These are phyloP conservation scores for Fraxinus ornus DNA, from an alignment of 305 asterid genomes.

Conservation along the genomic window DNA sequence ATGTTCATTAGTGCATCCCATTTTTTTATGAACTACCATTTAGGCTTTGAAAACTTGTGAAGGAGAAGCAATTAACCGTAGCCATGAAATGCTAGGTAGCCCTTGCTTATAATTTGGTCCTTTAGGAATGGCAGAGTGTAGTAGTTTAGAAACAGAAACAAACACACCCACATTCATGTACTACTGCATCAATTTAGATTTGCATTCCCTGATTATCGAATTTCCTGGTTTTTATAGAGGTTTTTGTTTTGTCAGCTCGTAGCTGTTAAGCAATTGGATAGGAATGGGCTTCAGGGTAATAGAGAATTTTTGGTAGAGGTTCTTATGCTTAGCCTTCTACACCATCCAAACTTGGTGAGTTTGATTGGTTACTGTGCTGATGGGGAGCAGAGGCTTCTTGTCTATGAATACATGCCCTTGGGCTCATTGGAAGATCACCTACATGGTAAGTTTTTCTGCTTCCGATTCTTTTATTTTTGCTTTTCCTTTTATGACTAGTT, in stretches of 20 bases:
- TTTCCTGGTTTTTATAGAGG: background rate
- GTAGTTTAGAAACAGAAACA: background rate
- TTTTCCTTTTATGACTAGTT: background rate
- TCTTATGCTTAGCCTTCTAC: constrained; percentile 62
- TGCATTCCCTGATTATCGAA: background rate
- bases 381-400: constrained; percentile 64
- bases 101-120: background rate
- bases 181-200: background rate
- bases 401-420: constrained; percentile 55
- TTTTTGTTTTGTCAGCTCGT: constrained; percentile 34
- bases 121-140: background rate
- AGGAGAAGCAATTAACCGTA: background rate
- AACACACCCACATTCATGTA: background rate
- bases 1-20: background rate
- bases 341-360: constrained; percentile 53
- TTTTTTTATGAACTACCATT: background rate
- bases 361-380: constrained; percentile 65
- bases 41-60: background rate
- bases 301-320: constrained; percentile 61
- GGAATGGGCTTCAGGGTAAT: constrained; percentile 65
- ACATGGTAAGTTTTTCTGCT: constrained; percentile 34
- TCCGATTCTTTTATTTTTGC: background rate
- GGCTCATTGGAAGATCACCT: constrained; percentile 64
- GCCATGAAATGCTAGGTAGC: background rate
- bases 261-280: constrained; percentile 58